Evolutionary conservation across 169 alveolate genomes (phyloP), one percentile per base, ranked within the genome.

Genomic region (Toxoplasma gondii): DNA sequence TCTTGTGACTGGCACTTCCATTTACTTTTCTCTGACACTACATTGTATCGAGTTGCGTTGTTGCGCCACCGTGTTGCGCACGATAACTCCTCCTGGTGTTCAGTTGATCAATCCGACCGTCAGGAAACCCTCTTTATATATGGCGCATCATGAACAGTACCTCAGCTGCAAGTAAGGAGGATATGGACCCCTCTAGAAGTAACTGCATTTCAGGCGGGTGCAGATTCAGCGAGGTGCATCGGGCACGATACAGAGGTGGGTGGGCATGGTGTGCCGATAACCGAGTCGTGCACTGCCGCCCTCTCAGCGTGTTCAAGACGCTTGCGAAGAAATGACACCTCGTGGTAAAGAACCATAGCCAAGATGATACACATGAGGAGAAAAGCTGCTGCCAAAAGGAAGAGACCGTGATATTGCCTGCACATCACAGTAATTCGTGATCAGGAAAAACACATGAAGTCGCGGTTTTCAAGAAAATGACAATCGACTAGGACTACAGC

Each of bases 301-400:
- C n/a, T 16, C 86, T 78, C 86, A n/a, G 86, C 86, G 9, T 41
- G 1, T 44, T 43, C 24, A 7, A 82, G 90, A 17, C 90, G 90
- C 90, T 82, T 82, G 69, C 90, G 90, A 41, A 82, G 54, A 38
- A 10, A 82, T 22, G 54, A 43, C 34, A 82, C 90, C 90, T 82
- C 90, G 64, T 82, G 90, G 34, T 82, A 82, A 19, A 82, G 64
- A 31, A 82, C 27, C 31, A 82, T 38, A 39, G 90, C 90, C 29
- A 82, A 67, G 39, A 82, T 82, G 41, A 82, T 27, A 5, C 54
- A 82, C 90, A 82, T 82, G 69, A 82, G 34, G 19, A 82, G 67
- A 36, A 82, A 82, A 1, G 90, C 90, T 27, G 41, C 64, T 17
- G 90, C 90, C 38, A 82, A 43, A 49, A 41, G 90, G 64, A 82